These are phyloP conservation scores for Schwanniomyces pseudopolymorphus DNA, from an alignment of 805 yeast species.

Conservation along the genomic window DNA sequence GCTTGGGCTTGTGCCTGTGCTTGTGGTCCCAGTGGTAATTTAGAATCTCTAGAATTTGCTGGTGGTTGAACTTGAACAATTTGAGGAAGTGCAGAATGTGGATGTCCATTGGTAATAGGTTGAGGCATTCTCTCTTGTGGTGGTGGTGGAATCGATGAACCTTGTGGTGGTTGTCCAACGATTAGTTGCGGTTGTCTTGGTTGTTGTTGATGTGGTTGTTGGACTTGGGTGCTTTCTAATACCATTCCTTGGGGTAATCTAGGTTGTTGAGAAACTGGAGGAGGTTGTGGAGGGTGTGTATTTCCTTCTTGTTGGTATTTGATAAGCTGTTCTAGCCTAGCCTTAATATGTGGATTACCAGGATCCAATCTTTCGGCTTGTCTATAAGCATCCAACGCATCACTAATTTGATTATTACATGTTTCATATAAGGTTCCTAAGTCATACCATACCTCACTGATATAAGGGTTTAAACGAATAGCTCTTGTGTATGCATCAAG, in stretches of 20 bases:
- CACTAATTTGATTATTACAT: slow-evolving; percentile 91
- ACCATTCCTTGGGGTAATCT: slow-evolving; percentile 63
- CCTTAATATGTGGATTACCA: slow-evolving; percentile 89
- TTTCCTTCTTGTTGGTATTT: slow-evolving; percentile 71
- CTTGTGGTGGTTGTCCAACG: slow-evolving; percentile 8
- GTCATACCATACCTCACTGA: slow-evolving; percentile 98
- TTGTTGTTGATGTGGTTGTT: slow-evolving; percentile 16
- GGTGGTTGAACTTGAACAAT: slow-evolving; percentile 13
- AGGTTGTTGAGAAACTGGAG: slow-evolving; percentile 65
- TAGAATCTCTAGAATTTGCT: slow-evolving; percentile 7
- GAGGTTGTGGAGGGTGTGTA: slow-evolving; percentile 62
- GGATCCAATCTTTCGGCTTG: slow-evolving; percentile 97
- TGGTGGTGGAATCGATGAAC: slow-evolving; percentile 13
- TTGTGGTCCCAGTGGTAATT: slow-evolving; percentile 6
- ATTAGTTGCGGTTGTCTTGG: slow-evolving; percentile 8
- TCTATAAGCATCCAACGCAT: slow-evolving; percentile 94
- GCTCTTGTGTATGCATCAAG: slow-evolving; percentile 97
- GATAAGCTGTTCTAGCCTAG: slow-evolving; percentile 82
- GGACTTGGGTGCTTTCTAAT: slow-evolving; percentile 44
- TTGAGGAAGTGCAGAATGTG: slow-evolving; percentile 10
- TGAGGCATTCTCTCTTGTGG: slow-evolving; percentile 5
- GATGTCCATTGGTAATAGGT: background rate
- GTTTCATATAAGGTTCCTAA: slow-evolving; percentile 96
- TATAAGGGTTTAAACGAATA: slow-evolving; percentile 90
- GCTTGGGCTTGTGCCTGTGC: slow-evolving; percentile 1